These are phyloP conservation scores for Nematocida displodere DNA, from an alignment of 371 early-diverging fungal species.

Conservation along the genomic window DNA sequence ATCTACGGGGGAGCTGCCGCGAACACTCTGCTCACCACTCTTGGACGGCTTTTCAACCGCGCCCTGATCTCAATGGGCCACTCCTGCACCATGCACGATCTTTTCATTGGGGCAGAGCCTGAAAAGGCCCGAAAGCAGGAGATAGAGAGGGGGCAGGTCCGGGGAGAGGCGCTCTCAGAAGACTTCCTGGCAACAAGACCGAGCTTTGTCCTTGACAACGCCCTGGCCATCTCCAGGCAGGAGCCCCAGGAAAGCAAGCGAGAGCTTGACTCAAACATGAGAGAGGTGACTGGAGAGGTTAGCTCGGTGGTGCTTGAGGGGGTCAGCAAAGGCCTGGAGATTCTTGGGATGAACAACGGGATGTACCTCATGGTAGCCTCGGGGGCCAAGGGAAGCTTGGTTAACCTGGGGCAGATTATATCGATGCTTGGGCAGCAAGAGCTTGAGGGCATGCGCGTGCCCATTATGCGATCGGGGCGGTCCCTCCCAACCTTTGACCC, in stretches of 20 bases:
- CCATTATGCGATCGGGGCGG: slow-evolving; percentile 89
- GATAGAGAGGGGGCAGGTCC: slow-evolving; percentile 70
- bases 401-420: slow-evolving; percentile 95
- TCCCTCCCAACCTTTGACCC: slow-evolving; percentile 82
- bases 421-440: slow-evolving; percentile 96
- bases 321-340: slow-evolving; percentile 70
- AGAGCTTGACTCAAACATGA: slow-evolving; percentile 6
- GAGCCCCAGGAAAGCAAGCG: slow-evolving; percentile 12
- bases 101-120: slow-evolving; percentile 68
- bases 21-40: slow-evolving; percentile 80
- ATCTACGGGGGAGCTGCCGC: slow-evolving; percentile 83
- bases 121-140: slow-evolving; percentile 63
- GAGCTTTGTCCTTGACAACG: background rate
- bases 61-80: slow-evolving; percentile 83
- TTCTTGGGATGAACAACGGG: slow-evolving; percentile 84
- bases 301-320: slow-evolving; percentile 78
- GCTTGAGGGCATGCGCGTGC: slow-evolving; percentile 95
- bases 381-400: slow-evolving; percentile 94
- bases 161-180: slow-evolving; percentile 53
- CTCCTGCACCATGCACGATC: slow-evolving; percentile 96
- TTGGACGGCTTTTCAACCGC: slow-evolving; percentile 83
- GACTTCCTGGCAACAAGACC: background rate
- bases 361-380: slow-evolving; percentile 96
- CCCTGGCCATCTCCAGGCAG: slow-evolving; percentile 18
- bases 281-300: slow-evolving; percentile 69